Base-by-base conservation (phyloP, 805 yeast genomes). In the Cyberlindnera xishuangbannaensis region DNA sequence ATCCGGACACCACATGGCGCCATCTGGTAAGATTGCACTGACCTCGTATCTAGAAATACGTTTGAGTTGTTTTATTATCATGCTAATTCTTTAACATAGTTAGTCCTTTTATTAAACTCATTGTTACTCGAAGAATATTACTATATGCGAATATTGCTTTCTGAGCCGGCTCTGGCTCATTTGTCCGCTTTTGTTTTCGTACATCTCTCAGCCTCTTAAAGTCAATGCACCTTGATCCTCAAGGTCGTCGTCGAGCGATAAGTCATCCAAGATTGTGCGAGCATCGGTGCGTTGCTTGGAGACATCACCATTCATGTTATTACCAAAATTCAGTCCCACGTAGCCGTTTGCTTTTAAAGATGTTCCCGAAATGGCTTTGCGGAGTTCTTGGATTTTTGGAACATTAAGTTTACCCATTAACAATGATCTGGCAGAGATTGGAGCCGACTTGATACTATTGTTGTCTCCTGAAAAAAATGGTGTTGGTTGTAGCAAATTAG, bases 311-410 rank as follows among this genome's bases (percentile, higher is more conserved):
- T 12, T 20, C 23, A n/a, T n/a, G n/a, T n/a, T n/a, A n/a, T n/a
- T n/a, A n/a, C n/a, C n/a, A n/a, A n/a, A n/a, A n/a, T n/a, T n/a
- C n/a, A n/a, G n/a, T n/a, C n/a, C n/a, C n/a, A n/a, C n/a, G 33
- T 13, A 9, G 12, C 25, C 17, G n/a, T 25, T 29, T 28, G 25
- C 17, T 28, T 34, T 25, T 19, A 41, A 20, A 0, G 44, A 31
- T 2, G 33, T 28, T 4, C 55, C 55, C 1, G 49, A 42, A 12
- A 52, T 41, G 7, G 48, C 54, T 24, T 47, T 42, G 19, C 55
- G 41, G 18, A 52, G 34, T 21, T 52, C 52, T 21, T 45, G 41
- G 7, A 52, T 53, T 25, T 44, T 51, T 26, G 57, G 57, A 7
- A 39, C 43, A 15, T 43, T 39, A 14, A 48, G 27, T 15, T 40